These are phyloP conservation scores for cucumber (Cucumis sativus) DNA, from an alignment of 306 rosid genomes.

Conservation along the genomic window DNA sequence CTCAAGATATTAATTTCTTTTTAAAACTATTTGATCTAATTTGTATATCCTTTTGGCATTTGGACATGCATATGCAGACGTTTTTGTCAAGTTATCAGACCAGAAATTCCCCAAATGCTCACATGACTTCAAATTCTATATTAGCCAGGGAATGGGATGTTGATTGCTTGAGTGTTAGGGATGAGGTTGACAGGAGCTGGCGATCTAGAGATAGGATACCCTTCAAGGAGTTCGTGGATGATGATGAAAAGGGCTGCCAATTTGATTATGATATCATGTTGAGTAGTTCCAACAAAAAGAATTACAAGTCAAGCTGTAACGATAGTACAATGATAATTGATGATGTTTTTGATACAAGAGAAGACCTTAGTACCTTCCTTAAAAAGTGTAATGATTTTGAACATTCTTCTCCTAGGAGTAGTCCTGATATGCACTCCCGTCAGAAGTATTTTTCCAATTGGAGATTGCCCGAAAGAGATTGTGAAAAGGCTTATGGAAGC, in stretches of 20 bases:
- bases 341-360: slow-evolving; percentile 20
- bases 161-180: slow-evolving; percentile 20
- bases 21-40: not conserved
- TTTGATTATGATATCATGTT: slow-evolving; percentile 18
- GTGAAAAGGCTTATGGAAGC: slow-evolving; percentile 11
- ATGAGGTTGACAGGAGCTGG: slow-evolving; percentile 21
- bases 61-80: slow-evolving; percentile 13
- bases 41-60: slow-evolving; percentile 15
- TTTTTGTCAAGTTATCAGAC: slow-evolving; percentile 22
- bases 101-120: slow-evolving; percentile 23
- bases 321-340: slow-evolving; percentile 20
- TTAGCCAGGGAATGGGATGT: slow-evolving; percentile 26
- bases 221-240: slow-evolving; percentile 9
- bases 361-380: slow-evolving; percentile 15
- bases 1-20: slow-evolving; percentile 24
- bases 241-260: slow-evolving; percentile 23
- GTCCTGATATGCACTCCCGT: slow-evolving; percentile 20
- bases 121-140: slow-evolving; percentile 13
- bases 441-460: slow-evolving; percentile 25
- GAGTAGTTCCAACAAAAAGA: slow-evolving; percentile 19
- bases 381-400: slow-evolving; percentile 13
- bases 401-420: slow-evolving; percentile 15
- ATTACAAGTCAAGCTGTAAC: slow-evolving; percentile 22
- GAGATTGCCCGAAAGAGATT: slow-evolving; percentile 18
- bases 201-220: slow-evolving; percentile 21